Evolutionary conservation across 169 alveolate genomes (phyloP).

Genomic region (Theileria orientalis): DNA sequence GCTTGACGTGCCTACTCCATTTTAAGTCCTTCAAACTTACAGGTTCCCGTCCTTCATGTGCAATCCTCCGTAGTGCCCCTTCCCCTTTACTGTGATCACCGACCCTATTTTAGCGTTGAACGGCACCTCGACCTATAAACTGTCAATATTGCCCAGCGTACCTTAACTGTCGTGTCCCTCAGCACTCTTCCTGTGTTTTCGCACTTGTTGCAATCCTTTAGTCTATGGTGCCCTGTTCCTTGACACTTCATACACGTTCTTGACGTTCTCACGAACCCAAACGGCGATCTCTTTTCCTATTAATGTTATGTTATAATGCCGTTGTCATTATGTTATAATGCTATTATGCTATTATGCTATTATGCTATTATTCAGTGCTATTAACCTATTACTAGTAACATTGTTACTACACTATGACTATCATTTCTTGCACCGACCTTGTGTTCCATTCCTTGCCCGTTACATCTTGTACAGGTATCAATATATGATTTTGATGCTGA

Average conservation of each 20-base stretch:
- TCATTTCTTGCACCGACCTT: conserved; percentile 12
- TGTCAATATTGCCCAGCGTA: neutral
- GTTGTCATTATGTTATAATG: neutral
- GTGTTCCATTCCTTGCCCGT: conserved; percentile 47
- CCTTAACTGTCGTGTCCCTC: conserved; percentile 1
- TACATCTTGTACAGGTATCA: conserved; percentile 29
- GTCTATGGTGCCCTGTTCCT: conserved; percentile 44
- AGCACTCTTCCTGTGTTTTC: conserved; percentile 50
- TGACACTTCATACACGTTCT: conserved; percentile 34
- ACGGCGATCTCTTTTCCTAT: conserved; percentile 46
- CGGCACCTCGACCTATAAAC: conserved; percentile 29
- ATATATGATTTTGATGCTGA: conserved; percentile 1
- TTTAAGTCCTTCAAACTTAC: conserved; percentile 12
- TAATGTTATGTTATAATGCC: neutral
- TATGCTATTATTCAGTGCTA: too few relatives aligned
- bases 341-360: neutral
- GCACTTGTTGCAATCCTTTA: conserved; percentile 36
- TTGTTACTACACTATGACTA: too few relatives aligned
- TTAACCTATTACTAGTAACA: too few relatives aligned
- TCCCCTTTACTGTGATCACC: conserved; percentile 23
- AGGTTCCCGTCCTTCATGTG: conserved; percentile 39
- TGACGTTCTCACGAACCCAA: conserved; percentile 51
- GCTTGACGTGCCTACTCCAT: conserved; percentile 24
- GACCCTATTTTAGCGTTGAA: conserved; percentile 35
- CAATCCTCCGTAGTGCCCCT: conserved; percentile 50